Percentiles rank a stretch among this genome's conserved stretches.
phyloP scores from a whole-genome alignment of 1,284 basidiomycete species.

The Blastosporella zonata region DNA sequence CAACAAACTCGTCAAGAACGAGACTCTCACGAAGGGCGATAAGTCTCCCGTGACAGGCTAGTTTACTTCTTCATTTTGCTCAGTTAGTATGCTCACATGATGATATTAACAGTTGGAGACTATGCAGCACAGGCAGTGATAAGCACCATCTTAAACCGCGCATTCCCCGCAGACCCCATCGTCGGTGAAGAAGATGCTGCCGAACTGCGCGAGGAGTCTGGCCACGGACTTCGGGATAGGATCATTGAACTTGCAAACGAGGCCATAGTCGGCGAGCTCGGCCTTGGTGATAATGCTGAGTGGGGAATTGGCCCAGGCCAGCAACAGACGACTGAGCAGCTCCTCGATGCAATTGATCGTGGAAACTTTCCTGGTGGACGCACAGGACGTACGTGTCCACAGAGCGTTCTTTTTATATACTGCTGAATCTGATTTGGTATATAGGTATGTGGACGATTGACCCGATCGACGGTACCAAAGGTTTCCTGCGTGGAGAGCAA shows the following conservation, averaged over 20 bases:
- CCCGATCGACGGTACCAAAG: slow-evolving; percentile 92
- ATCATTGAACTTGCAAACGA: slow-evolving; percentile 86
- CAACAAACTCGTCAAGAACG: slow-evolving; percentile 81
- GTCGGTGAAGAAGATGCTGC: slow-evolving; percentile 95
- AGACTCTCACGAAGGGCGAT: slow-evolving; percentile 90
- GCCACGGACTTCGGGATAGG: slow-evolving; percentile 56
- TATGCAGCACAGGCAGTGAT: slow-evolving; percentile 90
- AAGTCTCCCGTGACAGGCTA: slow-evolving; percentile 94
- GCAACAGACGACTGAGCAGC: slow-evolving; percentile 49
- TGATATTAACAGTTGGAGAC: slow-evolving; percentile 69
- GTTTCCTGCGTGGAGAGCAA: slow-evolving; percentile 95
- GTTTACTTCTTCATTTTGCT: slow-evolving; percentile 19
- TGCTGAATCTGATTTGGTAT: slow-evolving; percentile 7
- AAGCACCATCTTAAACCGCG: slow-evolving; percentile 68
- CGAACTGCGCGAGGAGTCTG: slow-evolving; percentile 63
- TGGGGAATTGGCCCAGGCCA: slow-evolving; percentile 68
- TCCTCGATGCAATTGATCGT: slow-evolving; percentile 84
- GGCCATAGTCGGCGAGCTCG: slow-evolving; percentile 60
- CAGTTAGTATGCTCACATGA: neutral
- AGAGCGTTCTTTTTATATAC: slow-evolving; percentile 1
- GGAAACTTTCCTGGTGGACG: slow-evolving; percentile 81
- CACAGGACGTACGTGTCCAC: slow-evolving; percentile 63
- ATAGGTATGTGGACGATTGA: slow-evolving; percentile 89
- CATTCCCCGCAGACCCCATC: slow-evolving; percentile 86
- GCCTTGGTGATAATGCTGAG: slow-evolving; percentile 44